Evolutionary conservation across 352 stramenopile genomes (phyloP), one percentile per base, ranked within the genome.

Genomic region (Thalassiosira hispida): DNA sequence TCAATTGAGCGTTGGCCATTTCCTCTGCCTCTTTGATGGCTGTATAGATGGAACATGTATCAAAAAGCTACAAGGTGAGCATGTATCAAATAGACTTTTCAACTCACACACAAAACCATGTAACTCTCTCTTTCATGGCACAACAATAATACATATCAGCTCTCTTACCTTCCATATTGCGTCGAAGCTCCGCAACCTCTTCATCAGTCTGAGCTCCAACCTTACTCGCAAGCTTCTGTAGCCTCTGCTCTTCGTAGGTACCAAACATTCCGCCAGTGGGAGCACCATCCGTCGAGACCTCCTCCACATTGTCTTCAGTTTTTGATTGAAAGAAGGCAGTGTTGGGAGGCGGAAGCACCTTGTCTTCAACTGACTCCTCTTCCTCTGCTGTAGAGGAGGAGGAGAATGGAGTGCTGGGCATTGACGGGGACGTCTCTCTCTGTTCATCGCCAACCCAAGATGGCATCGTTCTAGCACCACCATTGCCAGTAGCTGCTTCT

Each of bases 171-270:
- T 92, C 81, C 70, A 81, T 84, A 47, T 88, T 79, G 27, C 63
- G 51, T 33, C 78, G 55, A 44, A 92, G 77, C 56, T 74, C 33
- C 27, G 85, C 82, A 56, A 89, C 76, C 65, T 90, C 81, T 46
- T 85, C 82, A 31, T 81, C 79, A 14, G 79, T 89, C 16, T 42
- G 67, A 4, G 79, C 84, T 40, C 83, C 83, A 57, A 82, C 79
- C 63, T 66, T 63, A 4, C 61, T 68, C 25, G 76, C 85, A 63
- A 91, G 79, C 49, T 63, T 67, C 67, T 73, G 61, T 57, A 92
- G 60, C 31, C 83, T 82, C 63, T 92, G 87, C 38, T 92, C 84
- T 68, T 92, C 87, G 25, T 85, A 81, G 5, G 78, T 83, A 38
- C 87, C 87, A 68, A 92, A 80, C 56, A 85, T 60, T 47, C 59